Conservation (phyloP, 2,329 filamentous ascomycete genomes). For the Fusarium euwallaceae region DNA sequence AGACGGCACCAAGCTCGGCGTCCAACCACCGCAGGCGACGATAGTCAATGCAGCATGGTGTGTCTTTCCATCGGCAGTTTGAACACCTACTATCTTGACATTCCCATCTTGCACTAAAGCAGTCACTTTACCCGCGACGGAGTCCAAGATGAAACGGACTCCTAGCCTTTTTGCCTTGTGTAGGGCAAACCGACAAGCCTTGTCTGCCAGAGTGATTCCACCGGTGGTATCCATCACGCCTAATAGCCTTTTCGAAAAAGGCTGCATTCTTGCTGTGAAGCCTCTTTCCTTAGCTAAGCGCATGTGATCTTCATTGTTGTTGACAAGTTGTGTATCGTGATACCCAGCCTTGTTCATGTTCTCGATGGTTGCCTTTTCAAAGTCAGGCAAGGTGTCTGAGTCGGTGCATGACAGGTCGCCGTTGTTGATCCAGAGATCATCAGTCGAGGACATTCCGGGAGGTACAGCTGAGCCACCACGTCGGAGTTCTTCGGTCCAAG, state of each 20-base stretch:
- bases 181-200: constrained; percentile 11
- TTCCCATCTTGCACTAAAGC: not conserved
- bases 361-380: not conserved
- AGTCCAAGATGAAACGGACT: not conserved
- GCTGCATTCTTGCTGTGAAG: not conserved
- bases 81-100: not conserved
- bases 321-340: not conserved
- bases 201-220: not conserved
- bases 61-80: not conserved
- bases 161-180: constrained; percentile 6
- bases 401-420: not conserved
- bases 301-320: not conserved
- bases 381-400: not conserved
- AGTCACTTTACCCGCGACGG: not conserved
- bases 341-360: constrained; percentile 2
- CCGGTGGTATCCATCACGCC: not conserved
- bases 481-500: not conserved
- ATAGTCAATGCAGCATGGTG: not conserved
- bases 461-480: not conserved
- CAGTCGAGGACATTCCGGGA: not conserved
- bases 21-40: constrained; percentile 12
- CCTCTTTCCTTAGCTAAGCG: not conserved
- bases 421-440: not conserved
- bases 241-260: not conserved
- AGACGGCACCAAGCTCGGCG: not conserved